Evolutionary conservation across 1,139 yeast species (phyloP), one percentile per base, ranked within the genome.

Genomic region (Magnusiomyces ingens): DNA sequence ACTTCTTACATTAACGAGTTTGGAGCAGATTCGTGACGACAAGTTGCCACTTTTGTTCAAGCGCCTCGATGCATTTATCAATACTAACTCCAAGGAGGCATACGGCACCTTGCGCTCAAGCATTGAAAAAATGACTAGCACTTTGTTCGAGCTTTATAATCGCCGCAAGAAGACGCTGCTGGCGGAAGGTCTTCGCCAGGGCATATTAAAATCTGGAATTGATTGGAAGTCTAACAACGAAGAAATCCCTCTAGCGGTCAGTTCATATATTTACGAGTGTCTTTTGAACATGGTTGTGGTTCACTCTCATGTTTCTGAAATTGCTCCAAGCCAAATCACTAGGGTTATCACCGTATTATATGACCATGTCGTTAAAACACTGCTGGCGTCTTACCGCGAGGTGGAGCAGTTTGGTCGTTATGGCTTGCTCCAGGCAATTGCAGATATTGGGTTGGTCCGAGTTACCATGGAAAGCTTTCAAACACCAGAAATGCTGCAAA

Each of bases 271-370:
- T 5, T 75, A 80, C 54, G 79, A 80, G 54, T 69, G 77, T 1
- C 64, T 83, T 46, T 72, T 80, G 64, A 66, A 76, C 41, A 64
- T 84, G 26, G 80, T 82, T 5, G 68, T 75, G 17, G 76, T 80
- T 1, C 83, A 80, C 60, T 72, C 82, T 29, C 75, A 74, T 52
- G 79, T 81, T 36, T 64, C 71, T 37, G 74, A 73, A 44, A 73
- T 78, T 15, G 77, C 82, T 0, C 74, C 77, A 1, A 72, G 70
- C 38, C 63, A 80, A 47, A 73, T 79, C 8, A 64, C 67, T 35
- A 68, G 71, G 13, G 75, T 80, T 2, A 64, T 80, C 19, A 66
- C 70, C 22, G 78, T 75, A 48, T 69, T 81, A 15, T 75, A 76
- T 57, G 72, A 73, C 35, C 78, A 78, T 56, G 63, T 77, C 4